These are phyloP conservation scores for Aspergillus proliferans DNA, from an alignment of 2,329 filamentous ascomycete species.

Conservation along the genomic window DNA sequence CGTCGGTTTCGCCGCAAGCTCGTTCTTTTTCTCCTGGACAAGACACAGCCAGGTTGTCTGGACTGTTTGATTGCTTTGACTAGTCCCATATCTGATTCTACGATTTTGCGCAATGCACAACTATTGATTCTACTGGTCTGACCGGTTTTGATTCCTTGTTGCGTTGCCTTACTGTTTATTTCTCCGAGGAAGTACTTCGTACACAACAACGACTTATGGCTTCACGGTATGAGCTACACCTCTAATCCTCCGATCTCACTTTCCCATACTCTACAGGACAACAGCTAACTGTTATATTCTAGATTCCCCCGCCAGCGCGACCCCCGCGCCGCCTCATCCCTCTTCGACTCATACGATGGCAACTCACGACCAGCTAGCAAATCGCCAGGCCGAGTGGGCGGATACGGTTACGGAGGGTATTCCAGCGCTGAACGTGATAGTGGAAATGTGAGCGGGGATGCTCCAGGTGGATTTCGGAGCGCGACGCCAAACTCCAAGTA, in stretches of 20 bases:
- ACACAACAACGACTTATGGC: conserved; percentile 19
- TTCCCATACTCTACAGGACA: background rate
- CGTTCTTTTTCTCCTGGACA: background rate
- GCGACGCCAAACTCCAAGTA: conserved; percentile 68
- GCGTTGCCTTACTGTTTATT: background rate
- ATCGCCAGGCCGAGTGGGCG: conserved; percentile 45
- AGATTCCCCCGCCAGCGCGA: conserved; percentile 62
- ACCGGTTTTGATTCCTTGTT: too few species aligned
- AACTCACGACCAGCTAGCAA: conserved; percentile 38
- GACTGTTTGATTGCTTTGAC: background rate
- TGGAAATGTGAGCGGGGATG: conserved; percentile 19
- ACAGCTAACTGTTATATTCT: background rate
- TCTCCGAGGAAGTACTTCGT: background rate
- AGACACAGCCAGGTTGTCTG: background rate
- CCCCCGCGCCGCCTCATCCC: conserved; percentile 63
- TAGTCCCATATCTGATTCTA: background rate
- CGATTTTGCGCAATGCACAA: background rate
- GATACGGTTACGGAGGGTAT: conserved; percentile 40
- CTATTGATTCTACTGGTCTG: background rate
- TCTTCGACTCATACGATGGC: conserved; percentile 68
- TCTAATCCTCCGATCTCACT: background rate
- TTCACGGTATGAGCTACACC: conserved; percentile 25
- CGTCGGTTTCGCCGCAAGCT: background rate
- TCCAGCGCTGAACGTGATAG: conserved; percentile 17
- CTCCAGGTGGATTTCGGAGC: conserved; percentile 40